Evolutionary conservation across 257 asterid species (phyloP), one percentile per base, ranked within the genome.

Genomic region (Solanum paucissectum): DNA sequence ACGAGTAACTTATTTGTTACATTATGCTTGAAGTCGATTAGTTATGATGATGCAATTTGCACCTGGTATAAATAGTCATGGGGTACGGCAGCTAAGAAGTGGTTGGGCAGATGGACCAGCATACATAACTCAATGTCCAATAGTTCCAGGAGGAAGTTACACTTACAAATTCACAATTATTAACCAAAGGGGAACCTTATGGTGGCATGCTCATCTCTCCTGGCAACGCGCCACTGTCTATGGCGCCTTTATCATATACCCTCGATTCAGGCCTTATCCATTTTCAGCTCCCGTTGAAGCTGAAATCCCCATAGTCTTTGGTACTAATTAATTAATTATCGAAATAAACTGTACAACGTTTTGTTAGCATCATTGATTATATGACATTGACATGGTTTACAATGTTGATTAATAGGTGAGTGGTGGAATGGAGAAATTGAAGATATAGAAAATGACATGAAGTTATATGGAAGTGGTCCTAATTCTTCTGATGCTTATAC

Each of bases 71-170:
- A 40, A 32, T 38, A 95, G 98, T 98, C 98, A 95, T 60, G 98
- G 98, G 40, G 89, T 95, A 44, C 69, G 98, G 52, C 98, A 94
- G 25, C 6, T 90, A 42, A 86, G 98, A 71, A 94, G 92, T 2
- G 98, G 93, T 20, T 95, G 98, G 98, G 97, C 98, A 6, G 98
- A 95, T 34, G 98, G 98, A 20, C 96, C 98, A 10, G 96, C 98
- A 7, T 94, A 93, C 87, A 83, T 95, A 84, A 94, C 98, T 2
- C 98, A 95, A 62, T 94, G 98, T 87, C 98, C 98, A n/a, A 93
- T 95, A 18, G 87, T 92, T 36, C 86, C 73, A 7, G 98, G 94
- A 27, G 89, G 89, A 82, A 87, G 49, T 9, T 95, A 93, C 68
- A 92, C 92, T 0, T 95, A 94, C 93, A 92, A 88, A 9, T 95